Evolutionary conservation across 2,329 filamentous ascomycete genomes (phyloP).

Genomic region (Cytospora paraplurivora): DNA sequence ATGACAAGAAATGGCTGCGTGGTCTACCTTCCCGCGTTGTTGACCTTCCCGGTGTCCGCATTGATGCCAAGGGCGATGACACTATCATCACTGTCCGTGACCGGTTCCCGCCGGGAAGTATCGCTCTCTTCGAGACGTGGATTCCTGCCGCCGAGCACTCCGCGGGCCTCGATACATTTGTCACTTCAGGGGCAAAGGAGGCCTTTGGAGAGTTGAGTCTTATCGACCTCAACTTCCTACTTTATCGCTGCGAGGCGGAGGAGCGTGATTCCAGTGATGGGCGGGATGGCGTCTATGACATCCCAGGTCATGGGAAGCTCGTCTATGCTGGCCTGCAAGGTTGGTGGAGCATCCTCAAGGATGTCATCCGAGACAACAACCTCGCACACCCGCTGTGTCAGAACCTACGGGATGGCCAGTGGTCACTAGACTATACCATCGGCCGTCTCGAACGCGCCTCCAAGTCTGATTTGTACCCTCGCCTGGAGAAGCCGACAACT

Average conservation of each 20-base stretch:
- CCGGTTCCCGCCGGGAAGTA: constrained; percentile 88
- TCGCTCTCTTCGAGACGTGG: constrained; percentile 95
- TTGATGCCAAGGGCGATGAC: constrained; percentile 72
- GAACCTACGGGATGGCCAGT: constrained; percentile 86
- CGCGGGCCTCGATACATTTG: constrained; percentile 79
- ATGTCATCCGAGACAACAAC: constrained; percentile 85
- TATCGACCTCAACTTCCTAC: constrained; percentile 84
- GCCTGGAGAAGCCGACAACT: constrained; percentile 64
- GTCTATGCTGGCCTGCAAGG: constrained; percentile 97
- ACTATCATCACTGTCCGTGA: constrained; percentile 80
- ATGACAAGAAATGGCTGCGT: constrained; percentile 71
- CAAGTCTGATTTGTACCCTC: constrained; percentile 60
- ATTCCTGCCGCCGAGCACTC: constrained; percentile 86
- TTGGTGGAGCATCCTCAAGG: constrained; percentile 91
- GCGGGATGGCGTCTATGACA: constrained; percentile 82
- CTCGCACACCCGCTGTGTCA: constrained; percentile 92
- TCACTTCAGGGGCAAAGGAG: constrained; percentile 76
- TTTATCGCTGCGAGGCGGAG: constrained; percentile 91
- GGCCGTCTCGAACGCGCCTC: constrained; percentile 75
- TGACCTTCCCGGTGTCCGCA: constrained; percentile 70
- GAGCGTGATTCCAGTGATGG: constrained; percentile 77
- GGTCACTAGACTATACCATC: constrained; percentile 87
- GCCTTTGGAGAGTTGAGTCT: constrained; percentile 77
- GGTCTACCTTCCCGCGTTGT: constrained; percentile 84
- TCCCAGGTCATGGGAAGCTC: constrained; percentile 80